Evolutionary conservation across 495 filamentous ascomycete genomes (phyloP).

Genomic region (Pseudevernia furfuracea): DNA sequence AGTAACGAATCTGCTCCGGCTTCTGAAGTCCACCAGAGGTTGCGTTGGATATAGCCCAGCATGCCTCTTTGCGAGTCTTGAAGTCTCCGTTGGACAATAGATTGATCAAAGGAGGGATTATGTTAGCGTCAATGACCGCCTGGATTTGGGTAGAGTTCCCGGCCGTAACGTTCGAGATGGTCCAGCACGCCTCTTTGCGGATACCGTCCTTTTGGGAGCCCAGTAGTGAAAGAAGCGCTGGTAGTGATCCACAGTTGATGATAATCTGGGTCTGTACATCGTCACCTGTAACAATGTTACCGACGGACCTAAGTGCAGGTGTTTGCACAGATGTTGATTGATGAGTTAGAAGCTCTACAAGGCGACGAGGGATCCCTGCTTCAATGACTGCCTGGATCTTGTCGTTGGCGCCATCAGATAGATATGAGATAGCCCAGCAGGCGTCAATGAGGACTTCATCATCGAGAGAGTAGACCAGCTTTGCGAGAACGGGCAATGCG

Average conservation of each 20-base stretch:
- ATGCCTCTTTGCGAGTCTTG: constrained; percentile 99
- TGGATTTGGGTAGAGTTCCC: constrained; percentile 98
- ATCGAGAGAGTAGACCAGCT: constrained; percentile 96
- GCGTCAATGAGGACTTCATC: constrained; percentile 98
- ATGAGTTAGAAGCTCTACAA: constrained; percentile 97
- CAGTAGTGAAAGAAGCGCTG: constrained; percentile 83
- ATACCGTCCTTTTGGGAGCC: constrained; percentile 98
- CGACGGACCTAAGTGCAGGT: constrained; percentile 91
- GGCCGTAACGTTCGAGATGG: constrained; percentile 97
- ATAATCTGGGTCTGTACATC: constrained; percentile 99
- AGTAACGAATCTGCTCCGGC: constrained; percentile 94
- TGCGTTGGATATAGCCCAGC: constrained; percentile 99
- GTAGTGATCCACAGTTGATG: constrained; percentile 93
- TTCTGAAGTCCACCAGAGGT: constrained; percentile 97
- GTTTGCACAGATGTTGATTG: constrained; percentile 99
- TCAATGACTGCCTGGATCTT: constrained; percentile 99
- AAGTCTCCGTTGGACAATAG: constrained; percentile 93
- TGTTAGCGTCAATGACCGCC: constrained; percentile 90
- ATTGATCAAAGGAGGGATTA: constrained; percentile 93
- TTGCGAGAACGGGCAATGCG: constrained; percentile 91
- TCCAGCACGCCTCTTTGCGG: constrained; percentile 99
- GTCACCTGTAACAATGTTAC: constrained; percentile 98
- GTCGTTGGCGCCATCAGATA: constrained; percentile 98
- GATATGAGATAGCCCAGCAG: constrained; percentile 99
- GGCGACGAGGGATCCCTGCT: constrained; percentile 90